Evolutionary conservation across 371 early-diverging fungal species (phyloP), one percentile per base, ranked within the genome.

Genomic region (Mucor saturninus): DNA sequence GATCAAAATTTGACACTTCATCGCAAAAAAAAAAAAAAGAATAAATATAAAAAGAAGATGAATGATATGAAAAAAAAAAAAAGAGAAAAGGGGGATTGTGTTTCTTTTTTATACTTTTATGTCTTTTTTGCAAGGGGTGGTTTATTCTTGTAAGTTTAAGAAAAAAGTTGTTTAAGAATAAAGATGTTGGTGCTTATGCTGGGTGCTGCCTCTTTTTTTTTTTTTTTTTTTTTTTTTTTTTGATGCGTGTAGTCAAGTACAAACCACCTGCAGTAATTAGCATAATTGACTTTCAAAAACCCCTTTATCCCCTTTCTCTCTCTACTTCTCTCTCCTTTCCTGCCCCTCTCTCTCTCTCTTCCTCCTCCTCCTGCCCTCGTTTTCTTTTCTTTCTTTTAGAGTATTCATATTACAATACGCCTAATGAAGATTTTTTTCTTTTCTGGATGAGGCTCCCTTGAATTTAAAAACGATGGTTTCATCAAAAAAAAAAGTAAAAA

Each of bases 191-290:
- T 21, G 21, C 21, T 21, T 21, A 21, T 21, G 21, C 21, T 21
- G 21, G 21, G 21, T 21, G 21, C 21, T 21, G 21, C 21, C 21
- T 21, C 21, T 21, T 21, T 21, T 21, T 21, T 21, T 21, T 21
- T 21, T 21, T 21, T 21, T 21, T 21, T 21, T 21, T 21, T 21
- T 21, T 21, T 21, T 21, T 21, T 21, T 21, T 21, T 21, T 21
- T 21, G 21, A 21, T 30, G 50, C 31, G 50, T 50, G 50, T 30
- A 42, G 31, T 42, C 14, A 56, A 30, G 43, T 43, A 46, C 29
- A 35, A 32, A 56, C 57, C 57, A 56, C 57, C 57, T 56, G 57
- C 57, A 56, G 57, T 56, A 56, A 56, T 56, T 56, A 56, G 57
- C 57, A 56, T 56, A 56, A 56, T 56, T 56, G 57, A 56, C 57